Evolutionary conservation across 331 rosid species (phyloP).

Genomic region (Quercus phellos): DNA sequence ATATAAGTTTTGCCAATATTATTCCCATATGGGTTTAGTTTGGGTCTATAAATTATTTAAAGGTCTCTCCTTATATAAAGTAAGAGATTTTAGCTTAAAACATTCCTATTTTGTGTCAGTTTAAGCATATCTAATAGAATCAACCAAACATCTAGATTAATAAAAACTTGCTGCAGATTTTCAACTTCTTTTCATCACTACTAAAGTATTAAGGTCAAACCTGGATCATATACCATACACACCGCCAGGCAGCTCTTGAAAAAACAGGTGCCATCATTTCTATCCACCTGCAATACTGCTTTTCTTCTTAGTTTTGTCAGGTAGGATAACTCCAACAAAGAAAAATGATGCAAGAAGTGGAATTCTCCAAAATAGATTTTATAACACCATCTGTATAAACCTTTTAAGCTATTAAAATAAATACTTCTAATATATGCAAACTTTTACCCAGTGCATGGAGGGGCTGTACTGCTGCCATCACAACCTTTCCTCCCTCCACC

Average conservation of each 20-base stretch:
- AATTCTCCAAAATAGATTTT: neutral
- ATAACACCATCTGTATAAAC: neutral
- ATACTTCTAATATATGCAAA: neutral
- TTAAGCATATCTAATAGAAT: neutral
- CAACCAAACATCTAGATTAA: neutral
- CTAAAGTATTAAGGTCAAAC: slow-evolving; percentile 26
- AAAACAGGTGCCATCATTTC: slow-evolving; percentile 99
- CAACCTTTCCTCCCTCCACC: slow-evolving; percentile 54
- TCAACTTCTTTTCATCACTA: neutral
- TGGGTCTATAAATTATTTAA: neutral
- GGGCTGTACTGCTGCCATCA: slow-evolving; percentile 54
- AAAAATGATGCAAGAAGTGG: neutral
- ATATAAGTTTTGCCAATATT: neutral
- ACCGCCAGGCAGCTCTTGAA: slow-evolving; percentile 86
- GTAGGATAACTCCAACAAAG: neutral
- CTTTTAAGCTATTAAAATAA: neutral
- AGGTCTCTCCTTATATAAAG: neutral
- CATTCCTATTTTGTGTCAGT: neutral
- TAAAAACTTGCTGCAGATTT: neutral
- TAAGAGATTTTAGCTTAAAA: neutral
- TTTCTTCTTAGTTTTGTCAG: slow-evolving; percentile 21
- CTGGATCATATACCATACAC: slow-evolving; percentile 96
- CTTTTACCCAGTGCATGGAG: slow-evolving; percentile 93
- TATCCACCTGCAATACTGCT: slow-evolving; percentile 69
- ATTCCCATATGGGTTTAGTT: neutral